Base-by-base conservation (phyloP, 2,329 filamentous ascomycete genomes). In the Stemphylium vesicarium region DNA sequence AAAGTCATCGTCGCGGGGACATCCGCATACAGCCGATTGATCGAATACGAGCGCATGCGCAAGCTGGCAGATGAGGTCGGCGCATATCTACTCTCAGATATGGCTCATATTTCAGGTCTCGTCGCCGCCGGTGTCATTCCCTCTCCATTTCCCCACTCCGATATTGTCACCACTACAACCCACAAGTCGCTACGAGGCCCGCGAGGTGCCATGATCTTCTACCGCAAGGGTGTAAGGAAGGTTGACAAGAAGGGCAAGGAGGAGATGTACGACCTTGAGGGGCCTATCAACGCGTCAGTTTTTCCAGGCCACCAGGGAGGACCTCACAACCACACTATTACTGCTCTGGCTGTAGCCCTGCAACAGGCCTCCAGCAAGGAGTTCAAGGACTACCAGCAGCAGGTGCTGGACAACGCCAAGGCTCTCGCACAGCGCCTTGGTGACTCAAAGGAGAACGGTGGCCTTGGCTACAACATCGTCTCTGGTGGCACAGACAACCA, bases 121-220 rank as follows among this genome's bases (percentile, higher is more conserved):
- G 90, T 99, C 62, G 92, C 95, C 45, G 92, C 92, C 57, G 90
- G 88, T 69, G 95, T 97, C 67, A 95, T 98, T 74, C 92, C 93
- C 60, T 93, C 91, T 43, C 95, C 95, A 39, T 99, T 99, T 82
- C 83, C 87, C 62, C 83, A 96, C 78, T 94, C 95, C 65, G 95
- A 99, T 75, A 89, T 99, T 53, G 95, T 99, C 69, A 99, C 95
- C 61, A 99, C 95, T 61, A 99, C 95, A 60, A 99, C 95, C 41
- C 95, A 99, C 88, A 99, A 99, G 86, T 97, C 93, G 51, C 90
- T 99, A 68, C 92, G 95, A 79, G 95, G 95, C 56, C 95, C 95
- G 56, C 92, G 95, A 77, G 95, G 95, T 73, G 95, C 95, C 76
- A 99, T 99, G 95, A 99, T 99, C 82, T 99, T 99, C 87, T 99